Evolutionary conservation across 495 filamentous ascomycete genomes (phyloP).

Genomic region (Neurospora hispaniola): DNA sequence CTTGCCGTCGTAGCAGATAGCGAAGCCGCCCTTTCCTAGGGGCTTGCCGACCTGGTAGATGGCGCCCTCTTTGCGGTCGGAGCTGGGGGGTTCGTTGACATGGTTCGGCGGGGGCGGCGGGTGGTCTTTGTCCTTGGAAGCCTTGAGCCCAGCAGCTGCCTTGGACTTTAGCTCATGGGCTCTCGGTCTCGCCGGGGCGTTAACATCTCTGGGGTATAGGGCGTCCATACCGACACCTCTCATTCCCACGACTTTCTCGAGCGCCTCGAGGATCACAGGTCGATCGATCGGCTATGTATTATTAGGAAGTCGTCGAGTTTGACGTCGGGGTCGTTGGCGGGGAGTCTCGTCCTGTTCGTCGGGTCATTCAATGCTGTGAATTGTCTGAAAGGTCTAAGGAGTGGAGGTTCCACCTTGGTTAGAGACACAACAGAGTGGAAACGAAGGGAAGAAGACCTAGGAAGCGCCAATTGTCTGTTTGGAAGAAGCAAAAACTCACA

Average conservation of each 20-base stretch:
- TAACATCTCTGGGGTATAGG: conserved; percentile 60
- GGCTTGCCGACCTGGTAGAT: conserved; percentile 73
- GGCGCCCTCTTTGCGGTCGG: conserved; percentile 54
- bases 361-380: not conserved
- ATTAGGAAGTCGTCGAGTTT: not conserved
- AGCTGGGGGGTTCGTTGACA: conserved; percentile 59
- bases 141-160: conserved; percentile 42
- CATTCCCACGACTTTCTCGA: conserved; percentile 17
- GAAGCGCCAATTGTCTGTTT: not conserved
- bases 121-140: conserved; percentile 55
- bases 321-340: not conserved
- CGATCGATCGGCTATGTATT: not conserved
- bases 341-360: not conserved
- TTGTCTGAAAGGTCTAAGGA: not conserved
- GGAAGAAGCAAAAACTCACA: not conserved
- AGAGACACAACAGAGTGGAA: not conserved
- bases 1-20: conserved; percentile 75
- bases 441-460: not conserved
- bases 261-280: not conserved
- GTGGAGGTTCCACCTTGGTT: not conserved
- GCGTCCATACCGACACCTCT: conserved; percentile 51
- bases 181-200: conserved; percentile 39
- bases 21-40: conserved; percentile 91
- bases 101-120: conserved; percentile 67
- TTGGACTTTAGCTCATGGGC: conserved; percentile 45